Base-by-base conservation (phyloP, 768 basidiomycete species). In the Mycena amicta region DNA sequence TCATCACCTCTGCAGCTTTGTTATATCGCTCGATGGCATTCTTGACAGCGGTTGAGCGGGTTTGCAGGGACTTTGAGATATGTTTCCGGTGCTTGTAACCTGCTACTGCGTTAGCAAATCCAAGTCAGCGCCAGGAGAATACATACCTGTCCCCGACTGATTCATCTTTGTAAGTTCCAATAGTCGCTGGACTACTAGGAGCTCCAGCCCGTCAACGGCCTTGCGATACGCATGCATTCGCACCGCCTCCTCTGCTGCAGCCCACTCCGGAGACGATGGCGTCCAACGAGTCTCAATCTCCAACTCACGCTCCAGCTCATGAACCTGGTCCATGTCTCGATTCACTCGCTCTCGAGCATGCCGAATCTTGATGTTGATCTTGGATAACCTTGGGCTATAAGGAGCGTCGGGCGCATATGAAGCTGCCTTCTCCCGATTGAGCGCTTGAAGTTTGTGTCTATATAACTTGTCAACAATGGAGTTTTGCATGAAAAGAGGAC, bases 111-210 rank as follows among this genome's bases (percentile, higher is more conserved):
- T n/a, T n/a, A n/a, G n/a, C n/a, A n/a, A n/a, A n/a, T n/a, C n/a
- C n/a, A n/a, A 15, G 13, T 28, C 16, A 41, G 15, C 46, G 40
- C n/a, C n/a, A n/a, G n/a, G n/a, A 52, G 25, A 13, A 16, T 5
- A 59, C 59, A 20, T 27, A 67, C 67, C 66, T 11, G 62, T 65
- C 2, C 59, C 47, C 3, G 62, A 61, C 30, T 49, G 47, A 25
- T 66, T 68, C 60, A 68, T 62, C 50, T 68, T 69, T 12, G 60
- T 53, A 2, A 69, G 47, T 31, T 66, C 67, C 26, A 67, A 67
- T 1, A 68, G 56, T 1, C 63, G 41, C 2, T 61, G 45, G 0
- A 66, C 56, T 6, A 67, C 43, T 6, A 67, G 43, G 0, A 53
- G 31, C 47, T 67, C 65, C 4, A 69, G 55, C 20, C 26, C 40